A percentile compares a stretch with the other conserved stretches of the same genome.
These are phyloP conservation scores for Sugiyamaella novakii DNA, from an alignment of 1,139 yeast species.

Conservation along the genomic window DNA sequence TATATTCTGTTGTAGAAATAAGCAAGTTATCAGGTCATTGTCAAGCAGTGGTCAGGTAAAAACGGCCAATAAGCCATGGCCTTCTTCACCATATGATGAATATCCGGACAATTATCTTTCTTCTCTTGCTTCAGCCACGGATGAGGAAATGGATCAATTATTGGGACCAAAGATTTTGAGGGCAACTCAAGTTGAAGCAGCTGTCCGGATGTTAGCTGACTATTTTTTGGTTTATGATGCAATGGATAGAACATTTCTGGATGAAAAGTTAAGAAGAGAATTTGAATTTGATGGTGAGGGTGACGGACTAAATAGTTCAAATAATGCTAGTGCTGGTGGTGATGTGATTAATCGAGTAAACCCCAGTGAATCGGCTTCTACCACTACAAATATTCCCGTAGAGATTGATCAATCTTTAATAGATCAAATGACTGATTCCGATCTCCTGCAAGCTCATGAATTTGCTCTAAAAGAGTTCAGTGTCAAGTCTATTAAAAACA, in stretches of 20 bases:
- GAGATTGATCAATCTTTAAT: slow-evolving; percentile 14
- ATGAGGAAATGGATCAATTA: slow-evolving; percentile 27
- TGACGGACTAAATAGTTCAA: not conserved
- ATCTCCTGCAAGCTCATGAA: slow-evolving; percentile 17
- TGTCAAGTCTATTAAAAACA: slow-evolving; percentile 7
- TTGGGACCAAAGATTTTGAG: slow-evolving; percentile 32
- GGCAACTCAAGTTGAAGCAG: slow-evolving; percentile 33
- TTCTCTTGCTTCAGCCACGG: slow-evolving; percentile 16
- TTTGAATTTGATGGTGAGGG: slow-evolving; percentile 12
- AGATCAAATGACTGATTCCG: slow-evolving; percentile 16
- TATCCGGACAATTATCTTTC: slow-evolving; percentile 10
- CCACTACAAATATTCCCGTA: not conserved
- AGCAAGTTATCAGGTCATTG: too few species aligned
- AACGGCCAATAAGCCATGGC: too few species aligned
- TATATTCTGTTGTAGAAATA: too few species aligned
- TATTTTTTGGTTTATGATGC: slow-evolving; percentile 34
- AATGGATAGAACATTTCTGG: slow-evolving; percentile 31
- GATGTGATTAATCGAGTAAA: too few species aligned
- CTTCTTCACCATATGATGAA: not conserved
- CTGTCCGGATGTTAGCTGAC: slow-evolving; percentile 38
- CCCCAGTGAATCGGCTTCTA: not conserved
- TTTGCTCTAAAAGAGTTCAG: slow-evolving; percentile 20
- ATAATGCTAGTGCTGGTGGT: not conserved
- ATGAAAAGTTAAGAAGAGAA: slow-evolving; percentile 27
- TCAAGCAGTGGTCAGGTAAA: too few species aligned